Conservation (phyloP, 768 basidiomycete species). For the Neoboletus magnificus region DNA sequence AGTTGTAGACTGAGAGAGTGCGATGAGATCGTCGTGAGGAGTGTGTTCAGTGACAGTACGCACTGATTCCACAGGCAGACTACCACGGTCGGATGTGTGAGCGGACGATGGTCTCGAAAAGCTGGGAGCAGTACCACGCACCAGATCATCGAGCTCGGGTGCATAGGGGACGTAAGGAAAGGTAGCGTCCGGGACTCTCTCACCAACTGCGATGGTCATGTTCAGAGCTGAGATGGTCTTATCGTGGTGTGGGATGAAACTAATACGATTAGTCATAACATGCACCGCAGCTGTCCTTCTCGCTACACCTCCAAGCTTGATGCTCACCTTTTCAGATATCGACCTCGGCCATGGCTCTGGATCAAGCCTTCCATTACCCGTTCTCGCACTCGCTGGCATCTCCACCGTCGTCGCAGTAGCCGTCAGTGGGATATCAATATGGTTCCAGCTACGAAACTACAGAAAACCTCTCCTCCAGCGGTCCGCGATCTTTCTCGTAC, state of each 20-base stretch:
- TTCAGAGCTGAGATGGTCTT: not conserved
- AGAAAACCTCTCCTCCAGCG: constrained; percentile 77
- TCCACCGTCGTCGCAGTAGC: constrained; percentile 67
- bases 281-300: not conserved
- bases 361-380: constrained; percentile 51
- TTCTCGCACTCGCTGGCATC: constrained; percentile 61
- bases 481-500: constrained; percentile 34
- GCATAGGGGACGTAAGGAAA: constrained; percentile 59
- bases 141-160: constrained; percentile 58
- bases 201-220: constrained; percentile 47
- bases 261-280: not conserved
- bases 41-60: constrained; percentile 26
- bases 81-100: constrained; percentile 21
- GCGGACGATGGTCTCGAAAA: constrained; percentile 5
- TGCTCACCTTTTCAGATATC: constrained; percentile 15
- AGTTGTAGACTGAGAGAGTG: constrained; percentile 41
- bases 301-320: not conserved
- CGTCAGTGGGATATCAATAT: constrained; percentile 72
- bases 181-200: constrained; percentile 43
- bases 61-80: constrained; percentile 65
- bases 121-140: constrained; percentile 29
- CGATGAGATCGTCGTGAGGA: not conserved
- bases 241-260: not conserved
- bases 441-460: constrained; percentile 82
- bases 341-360: constrained; percentile 47